These are phyloP conservation scores for Carex parvula DNA, from an alignment of 176 grass and related monocot species.

Conservation along the genomic window DNA sequence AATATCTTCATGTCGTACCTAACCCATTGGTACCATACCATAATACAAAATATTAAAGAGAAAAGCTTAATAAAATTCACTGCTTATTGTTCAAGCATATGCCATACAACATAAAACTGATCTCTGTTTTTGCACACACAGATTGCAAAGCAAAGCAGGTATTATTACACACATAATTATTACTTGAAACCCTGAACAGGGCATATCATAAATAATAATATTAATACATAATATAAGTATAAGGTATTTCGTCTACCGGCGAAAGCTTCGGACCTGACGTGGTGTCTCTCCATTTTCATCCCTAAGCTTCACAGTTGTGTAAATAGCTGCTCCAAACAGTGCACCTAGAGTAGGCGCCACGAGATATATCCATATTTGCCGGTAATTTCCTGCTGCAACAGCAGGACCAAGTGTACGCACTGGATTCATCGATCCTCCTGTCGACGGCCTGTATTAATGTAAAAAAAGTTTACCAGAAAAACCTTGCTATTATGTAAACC, in stretches of 20 bases:
- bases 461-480: neutral
- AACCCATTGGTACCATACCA: neutral
- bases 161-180: conserved; percentile 36
- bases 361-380: conserved; percentile 93
- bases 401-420: conserved; percentile 92
- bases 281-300: conserved; percentile 61
- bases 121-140: neutral
- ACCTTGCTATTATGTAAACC: neutral
- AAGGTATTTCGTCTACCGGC: conserved; percentile 40
- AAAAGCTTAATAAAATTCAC: neutral
- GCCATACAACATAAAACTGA: neutral
- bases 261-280: conserved; percentile 65
- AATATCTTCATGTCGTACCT: neutral
- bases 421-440: conserved; percentile 93
- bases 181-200: neutral
- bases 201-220: neutral
- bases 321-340: conserved; percentile 52
- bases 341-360: conserved; percentile 79
- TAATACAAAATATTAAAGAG: neutral
- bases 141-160: conserved; percentile 42
- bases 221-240: neutral
- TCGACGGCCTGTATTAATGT: conserved; percentile 49
- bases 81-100: neutral
- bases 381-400: conserved; percentile 85
- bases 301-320: conserved; percentile 78